Conservation (phyloP, 495 filamentous ascomycete species). For the Aspergillus bertholletiae region DNA sequence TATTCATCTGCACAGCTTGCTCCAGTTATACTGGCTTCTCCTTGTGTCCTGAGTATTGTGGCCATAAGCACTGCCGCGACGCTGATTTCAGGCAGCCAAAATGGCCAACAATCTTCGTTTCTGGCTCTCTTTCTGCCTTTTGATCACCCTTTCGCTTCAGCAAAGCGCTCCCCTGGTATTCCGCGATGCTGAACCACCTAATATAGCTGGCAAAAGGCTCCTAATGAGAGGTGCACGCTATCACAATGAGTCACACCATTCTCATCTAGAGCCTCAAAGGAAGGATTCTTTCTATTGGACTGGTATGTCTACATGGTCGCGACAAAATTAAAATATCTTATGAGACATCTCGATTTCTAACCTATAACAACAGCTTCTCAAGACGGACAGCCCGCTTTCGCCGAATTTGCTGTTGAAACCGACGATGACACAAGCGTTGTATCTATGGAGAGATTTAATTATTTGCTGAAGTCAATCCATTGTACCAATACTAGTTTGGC, state of each 20-base stretch:
- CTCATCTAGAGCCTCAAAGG: conserved; percentile 5
- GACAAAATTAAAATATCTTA: background rate
- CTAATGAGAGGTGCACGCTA: background rate
- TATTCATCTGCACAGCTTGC: background rate
- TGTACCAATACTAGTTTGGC: conserved; percentile 27
- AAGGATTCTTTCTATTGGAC: conserved; percentile 16
- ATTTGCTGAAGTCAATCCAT: conserved; percentile 24
- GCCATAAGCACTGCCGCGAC: background rate
- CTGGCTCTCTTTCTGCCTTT: conserved; percentile 10
- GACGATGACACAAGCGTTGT: conserved; percentile 32
- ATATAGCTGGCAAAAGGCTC: background rate
- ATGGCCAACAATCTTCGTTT: conserved; percentile 11
- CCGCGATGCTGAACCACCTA: conserved; percentile 2
- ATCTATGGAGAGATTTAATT: conserved; percentile 31
- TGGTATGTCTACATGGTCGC: conserved; percentile 5
- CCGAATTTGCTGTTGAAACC: conserved; percentile 31
- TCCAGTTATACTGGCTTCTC: background rate
- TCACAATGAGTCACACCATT: background rate
- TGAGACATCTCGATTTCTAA: background rate
- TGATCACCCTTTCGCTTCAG: conserved; percentile 8
- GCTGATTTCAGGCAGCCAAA: background rate
- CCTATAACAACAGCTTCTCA: background rate
- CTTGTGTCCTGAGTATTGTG: background rate
- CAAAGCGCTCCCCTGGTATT: conserved; percentile 10
- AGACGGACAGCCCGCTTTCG: conserved; percentile 20